Conservation (phyloP, 768 basidiomycete genomes). For the Boletellus ananas region DNA sequence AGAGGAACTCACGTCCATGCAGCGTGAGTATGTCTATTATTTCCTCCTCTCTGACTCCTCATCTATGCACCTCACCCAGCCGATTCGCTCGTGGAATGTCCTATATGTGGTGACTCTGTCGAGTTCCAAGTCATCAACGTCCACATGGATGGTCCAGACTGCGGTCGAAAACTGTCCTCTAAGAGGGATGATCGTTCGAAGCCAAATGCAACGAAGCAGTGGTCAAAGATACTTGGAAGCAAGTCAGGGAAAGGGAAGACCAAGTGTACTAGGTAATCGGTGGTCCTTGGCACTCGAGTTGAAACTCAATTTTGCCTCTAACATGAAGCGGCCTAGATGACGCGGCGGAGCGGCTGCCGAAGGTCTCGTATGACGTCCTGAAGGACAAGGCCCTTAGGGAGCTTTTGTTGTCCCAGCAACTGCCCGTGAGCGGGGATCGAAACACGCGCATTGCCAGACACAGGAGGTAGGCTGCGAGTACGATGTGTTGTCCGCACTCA, state of each 20-base stretch:
- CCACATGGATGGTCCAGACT: conserved; percentile 63
- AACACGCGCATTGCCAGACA: conserved; percentile 52
- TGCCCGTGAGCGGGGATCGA: conserved; percentile 53
- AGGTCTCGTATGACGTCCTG: conserved; percentile 59
- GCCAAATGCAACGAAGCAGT: conserved; percentile 31
- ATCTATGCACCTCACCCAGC: conserved; percentile 25
- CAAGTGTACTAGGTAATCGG: conserved; percentile 31
- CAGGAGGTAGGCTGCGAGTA: conserved; percentile 40
- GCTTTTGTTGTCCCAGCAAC: conserved; percentile 46
- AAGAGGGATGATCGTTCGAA: conserved; percentile 22
- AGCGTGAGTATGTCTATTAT: conserved; percentile 14
- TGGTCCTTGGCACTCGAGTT: not conserved
- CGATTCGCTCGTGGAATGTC: conserved; percentile 47
- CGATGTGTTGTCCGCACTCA: not conserved
- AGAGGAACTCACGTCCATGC: conserved; percentile 18
- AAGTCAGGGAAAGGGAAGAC: conserved; percentile 40
- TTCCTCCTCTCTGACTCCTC: not conserved
- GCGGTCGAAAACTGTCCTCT: conserved; percentile 25
- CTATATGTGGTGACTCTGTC: conserved; percentile 52
- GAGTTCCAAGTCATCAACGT: conserved; percentile 49
- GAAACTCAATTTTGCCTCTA: conserved; percentile 16
- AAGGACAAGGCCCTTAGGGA: conserved; percentile 60
- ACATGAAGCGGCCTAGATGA: conserved; percentile 30
- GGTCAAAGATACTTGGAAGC: conserved; percentile 40
- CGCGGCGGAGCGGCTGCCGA: conserved; percentile 49